Percentiles rank a stretch among this genome's conserved stretches.
Evolutionary conservation across 2,329 filamentous ascomycete species (phyloP).

Genomic region (Fusarium newnesense): DNA sequence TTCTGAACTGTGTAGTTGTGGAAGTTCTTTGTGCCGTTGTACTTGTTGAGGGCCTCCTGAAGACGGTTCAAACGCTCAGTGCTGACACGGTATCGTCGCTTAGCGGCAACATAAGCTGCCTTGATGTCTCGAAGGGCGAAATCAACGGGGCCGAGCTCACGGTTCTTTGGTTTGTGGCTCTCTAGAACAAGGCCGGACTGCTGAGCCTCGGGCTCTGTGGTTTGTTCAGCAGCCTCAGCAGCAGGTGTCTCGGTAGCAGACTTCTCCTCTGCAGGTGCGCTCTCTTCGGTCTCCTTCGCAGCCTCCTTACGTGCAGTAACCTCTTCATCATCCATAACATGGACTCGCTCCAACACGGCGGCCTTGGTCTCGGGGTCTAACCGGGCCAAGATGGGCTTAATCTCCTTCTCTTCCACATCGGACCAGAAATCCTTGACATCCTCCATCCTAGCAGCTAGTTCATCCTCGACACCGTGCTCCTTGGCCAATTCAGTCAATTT

Average conservation of each 20-base stretch:
- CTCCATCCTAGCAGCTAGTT: conserved; percentile 73
- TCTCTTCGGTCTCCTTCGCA: conserved; percentile 33
- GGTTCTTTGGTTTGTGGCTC: conserved; percentile 53
- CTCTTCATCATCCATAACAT: conserved; percentile 51
- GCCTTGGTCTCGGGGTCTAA: conserved; percentile 72
- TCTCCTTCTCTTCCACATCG: conserved; percentile 80
- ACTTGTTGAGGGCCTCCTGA: conserved; percentile 78
- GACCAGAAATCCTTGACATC: conserved; percentile 87
- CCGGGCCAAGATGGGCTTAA: conserved; percentile 74
- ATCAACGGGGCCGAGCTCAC: conserved; percentile 64
- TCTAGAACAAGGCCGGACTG: conserved; percentile 40
- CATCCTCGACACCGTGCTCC: conserved; percentile 76
- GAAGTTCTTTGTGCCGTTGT: conserved; percentile 88
- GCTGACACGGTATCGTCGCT: conserved; percentile 85
- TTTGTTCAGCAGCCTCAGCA: conserved; percentile 28
- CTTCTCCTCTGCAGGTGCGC: conserved; percentile 33
- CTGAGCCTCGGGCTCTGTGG: conserved; percentile 35
- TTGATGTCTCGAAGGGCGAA: conserved; percentile 79
- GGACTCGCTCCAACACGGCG: conserved; percentile 71
- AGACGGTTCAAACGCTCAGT: conserved; percentile 76
- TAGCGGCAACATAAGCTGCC: conserved; percentile 81
- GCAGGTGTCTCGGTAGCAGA: conserved; percentile 32
- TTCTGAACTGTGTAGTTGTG: conserved; percentile 99
- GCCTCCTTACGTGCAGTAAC: conserved; percentile 40
- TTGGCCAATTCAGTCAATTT: conserved; percentile 83